Base-by-base conservation (phyloP, 176 grass and related monocot species). In the Thinopyrum elongatum region DNA sequence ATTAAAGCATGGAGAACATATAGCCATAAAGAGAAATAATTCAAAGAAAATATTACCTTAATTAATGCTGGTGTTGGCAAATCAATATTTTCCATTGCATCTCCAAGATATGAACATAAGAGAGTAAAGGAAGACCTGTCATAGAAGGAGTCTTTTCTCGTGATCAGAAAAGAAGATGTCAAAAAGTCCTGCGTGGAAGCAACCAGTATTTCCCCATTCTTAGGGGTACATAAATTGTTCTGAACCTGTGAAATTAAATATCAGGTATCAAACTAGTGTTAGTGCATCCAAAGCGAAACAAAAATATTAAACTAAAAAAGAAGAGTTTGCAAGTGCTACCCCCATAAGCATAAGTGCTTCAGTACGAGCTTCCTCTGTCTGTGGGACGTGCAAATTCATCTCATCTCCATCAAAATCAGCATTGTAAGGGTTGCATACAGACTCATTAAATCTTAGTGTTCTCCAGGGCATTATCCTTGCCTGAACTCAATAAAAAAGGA, bases 321-420 rank as follows among this genome's bases (percentile, higher is more conserved):
- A 84, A 62, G 15, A 80, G 76, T 87, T 87, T 15, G 53, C 17
- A 84, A 76, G 81, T 74, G 80, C 26, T 98, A 98, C 96, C 96
- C 96, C 96, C 96, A 98, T 95, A 70, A 98, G 93, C 91, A 92
- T 95, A 79, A 98, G 90, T 27, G 96, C 96, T 92, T 98, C 96
- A 65, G 96, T 95, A 51, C 96, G 93, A 85, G 96, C 96, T 95
- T 98, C 96, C 86, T 98, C 96, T 81, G 96, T 98, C 88, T 98
- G 96, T 66, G 96, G 96, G 44, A 98, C 93, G 88, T 98, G 96
- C 83, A 98, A 87, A 86, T 98, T 98, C 96, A 98, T 98, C 83
- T 98, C 96, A 82, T 98, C 96, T 62, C 96, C 96, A 79, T 98
- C 96, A 90, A 98, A 98, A 88, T 98, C 93, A 90, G 96, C 96